Evolutionary conservation across 768 basidiomycete genomes (phyloP), one percentile per base, ranked within the genome.

Genomic region (Termitomyces sp.): DNA sequence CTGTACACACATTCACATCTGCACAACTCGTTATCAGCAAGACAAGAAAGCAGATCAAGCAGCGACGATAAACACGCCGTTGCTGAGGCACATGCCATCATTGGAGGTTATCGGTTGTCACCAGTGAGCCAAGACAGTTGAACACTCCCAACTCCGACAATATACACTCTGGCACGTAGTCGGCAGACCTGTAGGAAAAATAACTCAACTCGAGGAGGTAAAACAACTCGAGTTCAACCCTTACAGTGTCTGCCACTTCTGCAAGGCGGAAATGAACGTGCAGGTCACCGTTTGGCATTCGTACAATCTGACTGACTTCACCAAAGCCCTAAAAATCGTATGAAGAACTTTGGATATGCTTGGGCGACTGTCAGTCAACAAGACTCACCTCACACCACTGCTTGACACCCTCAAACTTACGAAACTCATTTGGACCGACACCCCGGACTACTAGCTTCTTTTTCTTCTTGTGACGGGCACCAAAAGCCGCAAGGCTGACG

Each of bases 221-320:
- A 37, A 7, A 8, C 12, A 33, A 46, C 51, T 50, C 37, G 53
- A 31, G 22, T 50, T 22, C 37, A 42, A 49, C 53, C 76, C 86
- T 30, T 68, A 91, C 90, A 7, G 87, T 91, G 62, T 91, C 90
- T 22, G 90, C 90, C 11, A 92, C 89, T 58, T 91, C 89, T 52
- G 86, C 78, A 55, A 81, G 83, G 49, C 83, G 80, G 66, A 91
- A 92, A 65, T 87, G 83, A 51, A 92, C 78, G 65, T 89, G 85
- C n/a, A 91, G 72, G 70, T 92, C 89, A 46, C 87, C 87, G 62
- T 89, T 91, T 52, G 86, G 85, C 78, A 87, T 83, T 53, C 89
- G 77, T 39, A 77, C 81, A 67, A 92, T 89, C 62, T 85, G 84
- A 63, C 81, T 84, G 12, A 92, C 71, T 72, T 89, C 88, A 44